Percentiles rank a stretch among this genome's conserved stretches.
phyloP scores from a whole-genome alignment of 768 basidiomycete genomes.

The Tricholoma furcatifolium region DNA sequence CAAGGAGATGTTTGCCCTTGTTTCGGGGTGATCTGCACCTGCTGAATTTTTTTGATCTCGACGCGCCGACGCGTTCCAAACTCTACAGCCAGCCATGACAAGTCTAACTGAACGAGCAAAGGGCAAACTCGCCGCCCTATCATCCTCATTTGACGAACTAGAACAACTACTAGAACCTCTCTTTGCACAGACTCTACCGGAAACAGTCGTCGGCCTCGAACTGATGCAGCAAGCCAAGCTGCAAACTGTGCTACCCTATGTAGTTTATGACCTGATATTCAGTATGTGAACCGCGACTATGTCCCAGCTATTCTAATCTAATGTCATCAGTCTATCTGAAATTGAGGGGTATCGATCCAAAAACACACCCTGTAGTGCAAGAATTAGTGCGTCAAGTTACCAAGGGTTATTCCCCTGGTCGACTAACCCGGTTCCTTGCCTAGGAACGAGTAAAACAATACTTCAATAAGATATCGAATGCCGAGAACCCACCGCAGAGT shows the following conservation, averaged over 20 bases:
- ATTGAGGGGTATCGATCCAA: constrained; percentile 76
- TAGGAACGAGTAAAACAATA: constrained; percentile 78
- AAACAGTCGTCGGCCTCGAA: constrained; percentile 62
- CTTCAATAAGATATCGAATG: constrained; percentile 78
- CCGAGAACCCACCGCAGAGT: constrained; percentile 69
- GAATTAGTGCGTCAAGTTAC: constrained; percentile 52
- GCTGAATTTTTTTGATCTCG: constrained; percentile 12
- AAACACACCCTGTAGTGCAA: constrained; percentile 70
- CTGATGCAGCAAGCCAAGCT: constrained; percentile 81
- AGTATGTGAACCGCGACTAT: constrained; percentile 43
- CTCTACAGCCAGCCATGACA: constrained; percentile 31
- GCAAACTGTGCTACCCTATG: constrained; percentile 76
- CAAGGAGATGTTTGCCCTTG: constrained; percentile 29
- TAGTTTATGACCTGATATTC: constrained; percentile 83
- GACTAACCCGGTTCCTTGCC: neutral
- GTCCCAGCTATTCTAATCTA: constrained; percentile 5
- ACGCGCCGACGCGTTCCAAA: neutral
- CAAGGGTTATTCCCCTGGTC: neutral
- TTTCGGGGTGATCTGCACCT: constrained; percentile 9
- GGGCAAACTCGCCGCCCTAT: constrained; percentile 46
- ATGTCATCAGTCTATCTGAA: constrained; percentile 74
- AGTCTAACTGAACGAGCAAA: constrained; percentile 46
- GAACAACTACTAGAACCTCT: constrained; percentile 67
- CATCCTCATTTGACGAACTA: constrained; percentile 63
- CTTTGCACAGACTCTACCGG: constrained; percentile 64